These are phyloP conservation scores for Sesbania bispinosa DNA, from an alignment of 306 rosid species.

Conservation along the genomic window DNA sequence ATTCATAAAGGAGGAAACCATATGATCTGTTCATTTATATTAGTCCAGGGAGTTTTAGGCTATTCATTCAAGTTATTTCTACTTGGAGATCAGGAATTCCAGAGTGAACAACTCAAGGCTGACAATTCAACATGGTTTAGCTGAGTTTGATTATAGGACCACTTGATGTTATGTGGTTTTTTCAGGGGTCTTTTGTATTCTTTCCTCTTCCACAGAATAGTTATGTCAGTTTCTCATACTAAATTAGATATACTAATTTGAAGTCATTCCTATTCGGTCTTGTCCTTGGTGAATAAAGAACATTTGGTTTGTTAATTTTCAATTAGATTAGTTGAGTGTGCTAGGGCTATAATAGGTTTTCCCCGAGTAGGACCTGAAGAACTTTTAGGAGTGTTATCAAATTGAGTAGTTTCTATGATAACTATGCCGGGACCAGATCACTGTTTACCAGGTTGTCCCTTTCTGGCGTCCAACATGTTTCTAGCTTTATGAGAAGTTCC, in stretches of 20 bases:
- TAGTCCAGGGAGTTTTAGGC: background rate
- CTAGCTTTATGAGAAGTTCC: background rate
- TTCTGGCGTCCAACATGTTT: background rate
- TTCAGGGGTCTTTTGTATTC: background rate
- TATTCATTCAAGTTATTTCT: background rate
- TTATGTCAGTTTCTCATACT: background rate
- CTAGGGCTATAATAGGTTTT: background rate
- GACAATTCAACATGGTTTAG: background rate
- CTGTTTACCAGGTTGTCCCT: background rate
- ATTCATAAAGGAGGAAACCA: background rate
- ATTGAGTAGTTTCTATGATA: background rate
- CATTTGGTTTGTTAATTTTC: background rate
- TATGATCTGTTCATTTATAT: background rate
- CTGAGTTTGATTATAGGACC: background rate
- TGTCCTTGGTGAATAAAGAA: background rate
- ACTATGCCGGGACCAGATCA: background rate
- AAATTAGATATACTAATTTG: background rate
- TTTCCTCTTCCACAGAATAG: background rate
- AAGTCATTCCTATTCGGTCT: background rate
- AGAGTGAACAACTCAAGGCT: background rate
- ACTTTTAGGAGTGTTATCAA: background rate
- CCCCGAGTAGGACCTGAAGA: background rate
- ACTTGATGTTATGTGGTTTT: background rate
- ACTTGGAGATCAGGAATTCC: background rate
- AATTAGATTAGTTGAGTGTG: background rate